Evolutionary conservation across 495 filamentous ascomycete species (phyloP), one percentile per base, ranked within the genome.

Genomic region (Eremomyces bilateralis): DNA sequence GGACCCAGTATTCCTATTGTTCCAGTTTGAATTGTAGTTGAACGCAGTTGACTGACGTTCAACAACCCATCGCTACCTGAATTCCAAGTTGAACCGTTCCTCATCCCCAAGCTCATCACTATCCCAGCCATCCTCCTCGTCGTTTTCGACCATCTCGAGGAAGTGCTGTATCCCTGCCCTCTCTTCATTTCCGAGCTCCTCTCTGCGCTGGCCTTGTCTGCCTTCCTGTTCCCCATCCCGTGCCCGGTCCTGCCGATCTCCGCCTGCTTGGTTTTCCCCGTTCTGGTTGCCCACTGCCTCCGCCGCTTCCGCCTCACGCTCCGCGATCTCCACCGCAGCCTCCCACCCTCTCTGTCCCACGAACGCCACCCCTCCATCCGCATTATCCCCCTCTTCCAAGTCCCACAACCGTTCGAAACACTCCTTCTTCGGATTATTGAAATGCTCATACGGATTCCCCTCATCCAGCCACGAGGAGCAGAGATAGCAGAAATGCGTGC

Each of bases 401-500:
- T 93, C 84, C 83, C 81, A 93, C 1, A 97, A 61, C 3, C 79
- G 69, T 63, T 76, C 75, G 45, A 71, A 93, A 50, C 88, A 94
- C 4, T 46, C 42, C 18, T 59, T 76, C 0, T 63, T 57, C 25
- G 48, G 43, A 1, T 69, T 67, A 46, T 92, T 94, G 58, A 81
- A 97, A 50, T 97, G 88, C 31, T 59, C 52, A 42, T 94, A 97
- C 6, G 88, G 85, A 41, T 94, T 84, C 13, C 52, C 58, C 2
- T 73, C 65, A 15, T 69, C 58, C n/a, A 97, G 62, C 76, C 82
- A 97, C 10, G 69, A 63, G 0, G 76, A 76, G 51, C 88, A 97
- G 4, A 97, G 72, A 47, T 95, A 97, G 54, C 88, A 97, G 47
- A 94, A 97, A 52, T 95, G 88, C 1, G 80, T 73, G 29, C 69